Evolutionary conservation across 73 alveolate species (phyloP), one percentile per base, ranked within the genome.

Genomic region (Tetrahymena borealis): DNA sequence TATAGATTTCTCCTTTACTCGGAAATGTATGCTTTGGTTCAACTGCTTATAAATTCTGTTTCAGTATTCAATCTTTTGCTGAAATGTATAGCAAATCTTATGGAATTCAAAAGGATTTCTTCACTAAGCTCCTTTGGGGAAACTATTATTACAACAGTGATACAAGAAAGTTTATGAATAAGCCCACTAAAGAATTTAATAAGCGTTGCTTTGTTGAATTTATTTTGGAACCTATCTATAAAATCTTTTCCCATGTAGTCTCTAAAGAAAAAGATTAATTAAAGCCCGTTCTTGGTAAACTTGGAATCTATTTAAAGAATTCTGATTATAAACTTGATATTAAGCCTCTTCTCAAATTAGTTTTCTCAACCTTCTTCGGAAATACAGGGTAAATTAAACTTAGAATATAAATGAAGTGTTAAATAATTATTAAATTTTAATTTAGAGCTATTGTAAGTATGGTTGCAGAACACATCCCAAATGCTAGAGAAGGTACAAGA

Each of bases 81-180:
- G 91, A 95, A 77, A 91, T 95, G 93, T 98, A 97, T 93, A 60
- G 94, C 40, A 33, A 90, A 90, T 94, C 90, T 91, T 94, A 97
- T 92, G 97, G 95, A 94, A 96, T 97, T 93, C 96, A 96, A 91
- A 28, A 77, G 24, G 85, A 60, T 60, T 95, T 94, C 91, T 97
- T 99, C 90, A 95, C 99, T 39, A 97, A 97, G 93, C 97, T 98
- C 94, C 95, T 99, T 24, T 99, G 99, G 99, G 99, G 99, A 6
- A 99, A 99, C 94, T 78, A 98, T 78, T 99, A 95, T 95, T 99
- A 92, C 96, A 96, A 98, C 96, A 97, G 94, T 78, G 97, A 96
- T 91, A 94, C 97, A 36, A 96, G 98, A 91, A 97, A 98, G 93
- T 97, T 97, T 91, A 91, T 95, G 43, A 94, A 95, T 36, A 97